Conservation (phyloP, 2,329 filamentous ascomycete species). For the Colletotrichum theobromicola region DNA sequence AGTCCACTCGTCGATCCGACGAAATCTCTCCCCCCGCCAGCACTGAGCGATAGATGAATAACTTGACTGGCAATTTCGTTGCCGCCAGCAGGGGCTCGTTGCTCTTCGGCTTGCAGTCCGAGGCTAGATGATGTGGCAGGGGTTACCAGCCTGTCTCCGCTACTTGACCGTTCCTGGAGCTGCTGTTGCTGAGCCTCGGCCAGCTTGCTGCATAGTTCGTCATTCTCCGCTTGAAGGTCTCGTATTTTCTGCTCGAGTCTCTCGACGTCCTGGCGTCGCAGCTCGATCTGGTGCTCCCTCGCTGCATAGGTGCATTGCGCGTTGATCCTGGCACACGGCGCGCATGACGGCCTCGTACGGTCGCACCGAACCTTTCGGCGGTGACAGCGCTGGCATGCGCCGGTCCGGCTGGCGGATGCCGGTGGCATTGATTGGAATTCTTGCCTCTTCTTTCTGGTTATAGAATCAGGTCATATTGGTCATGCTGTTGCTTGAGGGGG, state of each 20-base stretch:
- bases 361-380: constrained; percentile 45
- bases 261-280: constrained; percentile 35
- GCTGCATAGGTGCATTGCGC: constrained; percentile 38
- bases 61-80: constrained; percentile 44
- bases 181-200: constrained; percentile 11
- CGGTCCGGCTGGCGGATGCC: constrained; percentile 6
- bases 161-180: background rate
- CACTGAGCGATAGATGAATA: constrained; percentile 45
- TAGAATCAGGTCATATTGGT: background rate
- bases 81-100: constrained; percentile 1
- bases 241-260: constrained; percentile 37
- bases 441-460: background rate
- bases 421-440: background rate
- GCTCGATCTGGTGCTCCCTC: constrained; percentile 30
- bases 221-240: constrained; percentile 36
- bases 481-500: background rate
- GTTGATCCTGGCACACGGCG: constrained; percentile 37
- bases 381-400: constrained; percentile 45
- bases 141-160: background rate
- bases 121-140: background rate
- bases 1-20: constrained; percentile 45
- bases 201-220: constrained; percentile 22
- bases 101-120: background rate
- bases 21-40: constrained; percentile 46
- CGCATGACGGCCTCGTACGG: constrained; percentile 39